A percentile compares a stretch with the other conserved stretches of the same genome.
Evolutionary conservation across 2,329 filamentous ascomycete genomes (phyloP).

Genomic region (Pestalotiopsis sp.): DNA sequence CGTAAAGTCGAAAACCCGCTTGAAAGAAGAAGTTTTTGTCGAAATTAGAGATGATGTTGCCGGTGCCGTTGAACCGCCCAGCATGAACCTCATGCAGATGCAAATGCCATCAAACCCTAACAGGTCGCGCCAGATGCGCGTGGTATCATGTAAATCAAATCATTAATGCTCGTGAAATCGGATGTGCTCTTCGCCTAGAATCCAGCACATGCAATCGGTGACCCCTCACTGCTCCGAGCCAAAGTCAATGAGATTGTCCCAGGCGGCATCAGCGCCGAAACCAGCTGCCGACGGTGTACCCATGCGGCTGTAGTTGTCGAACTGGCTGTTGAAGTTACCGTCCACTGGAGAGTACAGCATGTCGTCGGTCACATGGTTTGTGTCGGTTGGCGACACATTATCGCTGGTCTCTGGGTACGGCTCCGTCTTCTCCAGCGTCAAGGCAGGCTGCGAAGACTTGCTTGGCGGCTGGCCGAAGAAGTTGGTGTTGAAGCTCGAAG

Average conservation of each 20-base stretch:
- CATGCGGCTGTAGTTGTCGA: constrained; percentile 20
- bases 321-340: constrained; percentile 13
- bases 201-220: neutral
- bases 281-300: constrained; percentile 24
- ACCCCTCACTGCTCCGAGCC: constrained; percentile 28
- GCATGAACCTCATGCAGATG: neutral
- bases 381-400: constrained; percentile 3
- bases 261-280: constrained; percentile 21
- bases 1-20: neutral
- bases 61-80: constrained; percentile 1
- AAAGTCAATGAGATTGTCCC: constrained; percentile 34
- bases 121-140: constrained; percentile 14
- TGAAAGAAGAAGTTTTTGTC: neutral
- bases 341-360: constrained; percentile 22
- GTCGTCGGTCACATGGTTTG: constrained; percentile 15
- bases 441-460: constrained; percentile 8
- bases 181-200: neutral
- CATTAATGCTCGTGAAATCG: neutral
- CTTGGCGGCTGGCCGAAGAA: constrained; percentile 23
- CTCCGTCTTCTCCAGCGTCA: neutral
- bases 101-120: constrained; percentile 19
- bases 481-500: constrained; percentile 18
- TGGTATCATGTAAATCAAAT: constrained; percentile 18
- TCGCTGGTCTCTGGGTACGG: neutral
- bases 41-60: neutral